phyloP scores from a whole-genome alignment of 148 eudicot species.

The Salicornia ramosissima region DNA sequence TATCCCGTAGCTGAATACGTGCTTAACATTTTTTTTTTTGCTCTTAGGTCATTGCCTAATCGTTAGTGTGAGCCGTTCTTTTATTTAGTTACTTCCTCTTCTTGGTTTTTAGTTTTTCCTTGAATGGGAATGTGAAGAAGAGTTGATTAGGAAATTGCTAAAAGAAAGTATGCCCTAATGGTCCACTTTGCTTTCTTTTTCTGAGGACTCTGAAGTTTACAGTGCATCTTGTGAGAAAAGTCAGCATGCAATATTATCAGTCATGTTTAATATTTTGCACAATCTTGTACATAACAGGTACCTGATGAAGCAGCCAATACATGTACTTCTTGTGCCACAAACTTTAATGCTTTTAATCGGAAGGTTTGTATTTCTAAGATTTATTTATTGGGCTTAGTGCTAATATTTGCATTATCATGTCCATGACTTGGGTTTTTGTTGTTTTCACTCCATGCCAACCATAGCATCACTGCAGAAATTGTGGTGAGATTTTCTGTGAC shows the following conservation, averaged over 20 bases:
- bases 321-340: slow-evolving; percentile 61
- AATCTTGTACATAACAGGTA: slow-evolving; percentile 41
- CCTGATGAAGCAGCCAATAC: slow-evolving; percentile 89
- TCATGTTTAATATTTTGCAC: slow-evolving; percentile 2
- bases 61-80: neutral
- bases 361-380: slow-evolving; percentile 43
- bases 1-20: neutral
- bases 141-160: neutral
- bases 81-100: neutral
- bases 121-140: neutral
- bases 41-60: neutral
- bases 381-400: neutral
- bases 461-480: slow-evolving; percentile 98
- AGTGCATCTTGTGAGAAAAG: neutral
- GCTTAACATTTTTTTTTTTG: neutral
- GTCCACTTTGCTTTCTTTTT: neutral
- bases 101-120: neutral
- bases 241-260: neutral
- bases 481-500: slow-evolving; percentile 94
- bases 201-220: neutral
- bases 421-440: slow-evolving; percentile 3
- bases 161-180: neutral
- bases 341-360: slow-evolving; percentile 75
- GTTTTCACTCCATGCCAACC: slow-evolving; percentile 11
- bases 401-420: neutral